Evolutionary conservation across 164 flowering plant genomes (phyloP), one percentile per base, ranked within the genome.

Genomic region (Vitis riparia): DNA sequence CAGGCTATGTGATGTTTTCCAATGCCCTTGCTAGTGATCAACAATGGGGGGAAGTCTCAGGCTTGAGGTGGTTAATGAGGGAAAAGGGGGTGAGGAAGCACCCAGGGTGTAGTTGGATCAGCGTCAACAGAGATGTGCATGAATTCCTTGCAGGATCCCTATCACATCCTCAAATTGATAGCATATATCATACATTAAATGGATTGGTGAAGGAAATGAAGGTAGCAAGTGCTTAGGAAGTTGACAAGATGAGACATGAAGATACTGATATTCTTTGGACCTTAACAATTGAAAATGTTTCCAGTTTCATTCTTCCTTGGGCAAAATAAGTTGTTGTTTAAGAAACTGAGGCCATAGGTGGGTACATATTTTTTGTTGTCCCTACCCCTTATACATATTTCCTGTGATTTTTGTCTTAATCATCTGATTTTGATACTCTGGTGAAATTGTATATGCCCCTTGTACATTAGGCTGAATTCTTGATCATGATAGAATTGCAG

Each of bases 1-100:
- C 70, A 9, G 88, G 87, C 16, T 88, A 88, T 76, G 85, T 90
- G 60, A 70, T 88, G 85, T 63, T 88, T 73, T 87, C 94, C 12
- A 88, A 90, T 80, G 76, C 78, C 52, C 81, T 68, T 68, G 94
- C 92, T 8, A 53, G 49, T 63, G 86, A 83, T 75, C 51, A 64
- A 17, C 68, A 66, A 19, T 88, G 92, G 94, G 63, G 59, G 47
- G 77, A 79, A 27, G 83, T 87, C n/a, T 80, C 82, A 3, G 79
- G 74, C 9, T 44, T 85, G 72, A 86, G 92, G 68, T 68, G 71
- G 53, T 44, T 64, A 60, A 85, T 80, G 81, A 77, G 67, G 71
- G 79, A 75, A 32, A 83, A 62, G 68, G 79, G 81, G 11, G 80
- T 81, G 64, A 77, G 59, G 57, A 85, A 82, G 69, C 79, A 77